Conservation (phyloP, 208 protist species). For the Leishmania tropica region DNA sequence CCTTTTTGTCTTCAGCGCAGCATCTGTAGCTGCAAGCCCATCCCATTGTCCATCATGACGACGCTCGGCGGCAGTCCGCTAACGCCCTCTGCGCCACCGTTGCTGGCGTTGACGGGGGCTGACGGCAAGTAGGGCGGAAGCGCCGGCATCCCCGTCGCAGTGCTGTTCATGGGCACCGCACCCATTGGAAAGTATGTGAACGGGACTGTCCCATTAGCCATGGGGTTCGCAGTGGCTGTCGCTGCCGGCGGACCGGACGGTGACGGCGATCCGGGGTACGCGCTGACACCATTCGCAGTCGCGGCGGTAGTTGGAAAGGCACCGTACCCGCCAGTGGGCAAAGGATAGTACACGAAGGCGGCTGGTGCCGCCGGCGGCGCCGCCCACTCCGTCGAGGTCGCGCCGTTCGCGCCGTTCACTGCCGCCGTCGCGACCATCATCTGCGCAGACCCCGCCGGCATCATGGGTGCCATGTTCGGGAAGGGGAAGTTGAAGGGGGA, state of each 20-base stretch:
- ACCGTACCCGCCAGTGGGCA: conserved; percentile 13
- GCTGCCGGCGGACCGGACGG: background rate
- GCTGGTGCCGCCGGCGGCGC: background rate
- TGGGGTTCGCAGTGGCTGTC: background rate
- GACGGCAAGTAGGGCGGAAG: conserved; percentile 9
- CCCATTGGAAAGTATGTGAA: conserved; percentile 9
- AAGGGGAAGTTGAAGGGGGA: conserved; percentile 8
- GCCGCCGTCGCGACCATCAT: background rate
- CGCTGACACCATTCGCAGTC: background rate
- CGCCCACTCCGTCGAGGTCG: conserved; percentile 8
- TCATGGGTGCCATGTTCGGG: conserved; percentile 9
- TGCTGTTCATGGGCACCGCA: background rate
- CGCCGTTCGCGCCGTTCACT: background rate
- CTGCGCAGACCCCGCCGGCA: background rate
- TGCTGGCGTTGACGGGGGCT: background rate
- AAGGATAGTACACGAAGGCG: conserved; percentile 23
- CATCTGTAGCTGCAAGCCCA: conserved; percentile 23
- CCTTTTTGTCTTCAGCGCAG: conserved; percentile 3
- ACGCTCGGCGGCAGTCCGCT: conserved; percentile 5
- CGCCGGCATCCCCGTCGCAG: conserved; percentile 2
- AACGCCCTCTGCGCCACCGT: background rate
- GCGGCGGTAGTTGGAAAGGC: background rate
- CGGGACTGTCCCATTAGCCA: background rate
- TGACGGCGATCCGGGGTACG: background rate
- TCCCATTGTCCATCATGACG: conserved; percentile 8